Evolutionary conservation across 2,329 filamentous ascomycete species (phyloP), one percentile per base, ranked within the genome.

Genomic region (Ciborinia camelliae): DNA sequence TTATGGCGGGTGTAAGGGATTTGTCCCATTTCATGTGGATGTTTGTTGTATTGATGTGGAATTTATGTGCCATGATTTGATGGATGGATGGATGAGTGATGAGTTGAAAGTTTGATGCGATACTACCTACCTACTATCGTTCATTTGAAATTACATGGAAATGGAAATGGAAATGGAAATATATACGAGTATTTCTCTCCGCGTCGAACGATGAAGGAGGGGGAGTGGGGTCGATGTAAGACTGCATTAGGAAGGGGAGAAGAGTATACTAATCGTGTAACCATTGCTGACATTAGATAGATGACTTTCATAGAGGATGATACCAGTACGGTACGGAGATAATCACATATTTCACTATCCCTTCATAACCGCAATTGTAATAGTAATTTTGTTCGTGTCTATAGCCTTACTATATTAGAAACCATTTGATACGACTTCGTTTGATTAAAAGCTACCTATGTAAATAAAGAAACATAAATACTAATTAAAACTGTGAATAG

Each of bases 21-120:
- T 78, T 78, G 63, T 80, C 80, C 82, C 82, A 84, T 72, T 79
- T 81, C 32, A 81, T 73, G 72, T 82, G 81, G 23, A 72, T 70
- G 62, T 74, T 70, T 47, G 67, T 63, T 18, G 58, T 62, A 15
- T 64, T 48, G 43, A 68, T 59, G 28, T 71, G 68, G 39, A 70
- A 68, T 12, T 66, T 65, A 41, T 67, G 68, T 1, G 68, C 50
- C 67, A 69, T 71, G 54, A 23, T n/a, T n/a, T n/a, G n/a, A n/a
- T n/a, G n/a, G n/a, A n/a, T n/a, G n/a, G n/a, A n/a, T 58, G 4
- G 8, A 23, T 23, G 26, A 20, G 54, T 15, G 20, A n/a, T n/a
- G 39, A 43, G 28, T 30, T 45, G 23, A 15, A 32, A 57, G 18
- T 20, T 43, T 32, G 18, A 57, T 43, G n/a, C n/a, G n/a, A n/a